Evolutionary conservation across 1,284 basidiomycete species (phyloP), one percentile per base, ranked within the genome.

Genomic region (Boletellus deceptivus): DNA sequence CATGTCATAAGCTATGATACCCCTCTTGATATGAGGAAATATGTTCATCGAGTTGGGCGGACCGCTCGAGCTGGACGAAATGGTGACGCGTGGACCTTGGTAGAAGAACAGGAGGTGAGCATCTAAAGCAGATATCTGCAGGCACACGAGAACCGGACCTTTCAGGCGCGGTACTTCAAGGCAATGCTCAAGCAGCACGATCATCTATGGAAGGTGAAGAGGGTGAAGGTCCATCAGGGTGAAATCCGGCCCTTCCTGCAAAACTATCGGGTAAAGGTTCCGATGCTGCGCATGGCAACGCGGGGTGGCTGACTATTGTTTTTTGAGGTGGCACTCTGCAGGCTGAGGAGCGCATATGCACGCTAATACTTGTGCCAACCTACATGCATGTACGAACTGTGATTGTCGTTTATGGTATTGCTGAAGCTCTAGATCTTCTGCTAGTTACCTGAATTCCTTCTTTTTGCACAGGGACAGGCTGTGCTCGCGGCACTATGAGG

Each of bases 21-120:
- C 3, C 95, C 96, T 1, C 80, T 98, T n/a, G 96, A 98, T 65
- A 91, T 97, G 80, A 83, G 92, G 45, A 98, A 98, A 70, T 98
- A 99, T 64, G 91, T 99, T 17, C 96, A 99, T 69, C 86, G 96
- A 43, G 94, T 94, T 1, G 96, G 96, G 17, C 79, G 96, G 36
- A 98, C 96, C 1, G 96, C 96, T 4, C 82, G 96, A 53, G 96
- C 96, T 2, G 93, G 93, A 1, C 78, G 89, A 41, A 71, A 73
- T 13, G 96, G 96, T 4, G 82, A 89, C 55, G 93, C 93, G 0
- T 99, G 94, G 94, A 91, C 89, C 3, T 72, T 99, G 55, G 91
- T 98, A 4, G 96, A 99, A 73, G 91, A 93, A 65, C 95, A 97
- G 69, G 95, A 98, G 79, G 92, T 89, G 50, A 34, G 50, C 45